Percentiles rank a stretch among this genome's conserved stretches.
phyloP scores from a whole-genome alignment of 192 early-diverging fungal species.

The Coemansia sp. region DNA sequence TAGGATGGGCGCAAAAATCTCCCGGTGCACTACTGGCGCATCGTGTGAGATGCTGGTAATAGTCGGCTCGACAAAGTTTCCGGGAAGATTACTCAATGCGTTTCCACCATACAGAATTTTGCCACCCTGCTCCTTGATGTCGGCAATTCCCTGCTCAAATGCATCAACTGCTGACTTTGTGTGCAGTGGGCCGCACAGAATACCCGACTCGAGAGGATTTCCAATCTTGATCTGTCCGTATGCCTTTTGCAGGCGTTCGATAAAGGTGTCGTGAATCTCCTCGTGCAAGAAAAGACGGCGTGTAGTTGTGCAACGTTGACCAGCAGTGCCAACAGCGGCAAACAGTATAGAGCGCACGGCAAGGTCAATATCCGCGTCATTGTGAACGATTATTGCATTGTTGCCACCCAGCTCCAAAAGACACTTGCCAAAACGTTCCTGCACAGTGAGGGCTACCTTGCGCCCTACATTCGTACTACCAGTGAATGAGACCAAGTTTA shows the following conservation, averaged over 20 bases:
- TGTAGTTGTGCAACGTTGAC: constrained; percentile 94
- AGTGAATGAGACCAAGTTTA: constrained; percentile 86
- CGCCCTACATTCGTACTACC: constrained; percentile 79
- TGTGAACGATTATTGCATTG: constrained; percentile 91
- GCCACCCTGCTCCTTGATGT: constrained; percentile 81
- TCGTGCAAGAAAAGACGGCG: constrained; percentile 88
- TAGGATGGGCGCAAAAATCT: constrained; percentile 94
- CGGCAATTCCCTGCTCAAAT: constrained; percentile 72
- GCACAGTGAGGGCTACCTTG: constrained; percentile 76
- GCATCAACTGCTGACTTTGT: constrained; percentile 76
- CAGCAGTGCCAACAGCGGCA: constrained; percentile 94
- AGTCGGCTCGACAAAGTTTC: constrained; percentile 93
- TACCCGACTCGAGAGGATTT: constrained; percentile 76
- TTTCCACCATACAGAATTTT: constrained; percentile 83
- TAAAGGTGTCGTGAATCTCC: constrained; percentile 79
- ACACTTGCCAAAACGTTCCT: constrained; percentile 82
- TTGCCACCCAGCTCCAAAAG: constrained; percentile 93
- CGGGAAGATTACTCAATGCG: constrained; percentile 64
- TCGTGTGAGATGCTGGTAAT: constrained; percentile 77
- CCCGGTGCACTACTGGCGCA: constrained; percentile 82
- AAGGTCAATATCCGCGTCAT: constrained; percentile 88
- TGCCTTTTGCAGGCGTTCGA: constrained; percentile 74
- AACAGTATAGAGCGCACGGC: constrained; percentile 85
- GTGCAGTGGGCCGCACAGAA: constrained; percentile 91
- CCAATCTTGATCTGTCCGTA: constrained; percentile 87